These are phyloP conservation scores for Phalaenopsis hybrid DNA, from an alignment of 116 monocot genomes.

Conservation along the genomic window DNA sequence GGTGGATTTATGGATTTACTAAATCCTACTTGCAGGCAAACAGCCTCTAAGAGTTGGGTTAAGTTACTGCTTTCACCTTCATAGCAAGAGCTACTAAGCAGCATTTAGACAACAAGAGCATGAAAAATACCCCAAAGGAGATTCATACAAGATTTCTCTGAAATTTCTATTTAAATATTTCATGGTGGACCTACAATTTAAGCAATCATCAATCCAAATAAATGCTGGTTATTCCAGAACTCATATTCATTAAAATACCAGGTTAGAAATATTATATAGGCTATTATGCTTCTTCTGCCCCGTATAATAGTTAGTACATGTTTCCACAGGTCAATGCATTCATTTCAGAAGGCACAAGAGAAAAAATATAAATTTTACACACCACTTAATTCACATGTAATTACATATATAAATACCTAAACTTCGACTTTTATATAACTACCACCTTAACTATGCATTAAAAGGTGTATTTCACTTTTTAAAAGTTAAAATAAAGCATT, in stretches of 20 bases:
- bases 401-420: too few relatives aligned
- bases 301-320: not conserved
- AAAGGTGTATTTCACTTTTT: too few relatives aligned
- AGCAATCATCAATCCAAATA: not conserved
- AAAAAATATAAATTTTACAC: too few relatives aligned
- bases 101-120: not conserved
- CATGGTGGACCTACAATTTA: not conserved
- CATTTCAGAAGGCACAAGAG: too few relatives aligned
- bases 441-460: too few relatives aligned
- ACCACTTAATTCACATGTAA: too few relatives aligned
- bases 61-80: not conserved
- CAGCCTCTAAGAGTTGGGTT: not conserved
- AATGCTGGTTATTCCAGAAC: not conserved
- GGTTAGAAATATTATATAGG: not conserved
- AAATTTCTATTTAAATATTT: not conserved
- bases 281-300: not conserved
- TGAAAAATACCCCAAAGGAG: not conserved
- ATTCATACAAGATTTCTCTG: not conserved
- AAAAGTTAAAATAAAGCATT: too few relatives aligned
- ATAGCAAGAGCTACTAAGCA: not conserved
- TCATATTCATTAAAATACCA: not conserved
- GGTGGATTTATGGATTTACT: too few relatives aligned
- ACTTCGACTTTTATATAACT: too few relatives aligned
- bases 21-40: too few relatives aligned
- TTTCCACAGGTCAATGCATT: not conserved